Base-by-base conservation (phyloP, 2,329 filamentous ascomycete genomes). In the Fusarium sarcochroum region DNA sequence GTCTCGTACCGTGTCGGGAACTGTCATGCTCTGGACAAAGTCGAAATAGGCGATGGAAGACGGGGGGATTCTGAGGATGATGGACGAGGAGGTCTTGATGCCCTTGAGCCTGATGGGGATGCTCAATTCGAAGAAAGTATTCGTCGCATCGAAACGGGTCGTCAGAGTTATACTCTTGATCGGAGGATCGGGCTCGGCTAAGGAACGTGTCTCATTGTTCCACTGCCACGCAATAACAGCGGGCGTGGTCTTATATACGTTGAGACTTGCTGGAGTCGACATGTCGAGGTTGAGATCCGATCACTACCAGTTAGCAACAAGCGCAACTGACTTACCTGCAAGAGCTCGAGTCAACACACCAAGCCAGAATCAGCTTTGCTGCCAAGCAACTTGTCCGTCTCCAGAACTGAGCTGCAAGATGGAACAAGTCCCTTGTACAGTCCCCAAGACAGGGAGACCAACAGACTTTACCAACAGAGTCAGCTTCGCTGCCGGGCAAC, bases 91-190 rank as follows among this genome's bases (percentile, higher is more conserved):
- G 7, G 30, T 45, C 30, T 66, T 57, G 21, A 56, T 37, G 41
- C 42, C 61, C 35, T 63, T 65, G 21, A 63, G 47, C 18, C 45
- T 63, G 38, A 64, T 18, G n/a, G 61, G 61, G n/a, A 65, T 13
- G 5, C 38, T 11, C 18, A 64, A 30, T 21, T 65, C 62, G 37
- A 65, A 65, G 3, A 53, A 49, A 4, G 27, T 59, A 25, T 62
- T 34, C 7, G 42, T 45, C n/a, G 20, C 25, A 9, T 66, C 49
- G n/a, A 67, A 63, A 21, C 47, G 47, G n/a, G 40, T 51, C 35
- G 32, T n/a, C n/a, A n/a, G n/a, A 6, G 20, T 60, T 42, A 60
- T 47, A 9, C 21, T 41, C 5, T 35, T 35, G 27, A 42, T 60
- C 21, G 42, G 25, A 8, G 59, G 59, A 21, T 63, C 59, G 7